Evolutionary conservation across 169 alveolate species (phyloP), one percentile per base, ranked within the genome.

Genomic region (Eimeria sp.): DNA sequence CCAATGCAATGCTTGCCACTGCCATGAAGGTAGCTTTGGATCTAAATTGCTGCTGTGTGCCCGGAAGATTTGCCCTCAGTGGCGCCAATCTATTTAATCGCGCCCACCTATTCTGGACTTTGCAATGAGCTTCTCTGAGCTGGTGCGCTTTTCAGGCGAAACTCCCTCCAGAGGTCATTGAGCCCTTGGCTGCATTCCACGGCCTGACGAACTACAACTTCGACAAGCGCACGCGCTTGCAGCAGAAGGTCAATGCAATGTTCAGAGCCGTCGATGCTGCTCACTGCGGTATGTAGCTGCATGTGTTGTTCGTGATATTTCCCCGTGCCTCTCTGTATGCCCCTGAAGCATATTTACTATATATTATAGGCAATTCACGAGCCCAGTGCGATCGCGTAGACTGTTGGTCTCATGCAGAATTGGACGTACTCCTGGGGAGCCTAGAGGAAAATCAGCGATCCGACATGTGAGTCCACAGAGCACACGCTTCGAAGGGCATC

Each of bases 151-250:
- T 43, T 2, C 91, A 96, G 97, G 97, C 97, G 25, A 67, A 89
- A 27, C 94, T 95, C 45, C 97, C 97, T 22, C 97, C 97, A 6
- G 97, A 96, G 83, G 96, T 80, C 30, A 57, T 96, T 61, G 97
- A 96, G 96, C 97, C 97, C 4, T 61, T 96, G 70, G 87, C 78
- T 11, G 96, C 97, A 22, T 96, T 96, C 57, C 82, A 84, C 34
- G 97, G 97, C 54, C 70, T 82, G 30, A 88, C 94, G 61, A 70
- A 78, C 43, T 96, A 58, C 90, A 49, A 76, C 58, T 95, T 87
- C 58, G 97, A 96, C 75, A 58, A 78, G 16, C 73, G 97, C 40
- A 58, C 78, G 43, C 78, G 96, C 7, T 95, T 96, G 51, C 30
- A 51, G 51, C 97, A 96, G 84, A 96, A 94, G 43, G 92, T 65